phyloP scores from a whole-genome alignment of 2,329 filamentous ascomycete species.

The Huntiella abstrusa region DNA sequence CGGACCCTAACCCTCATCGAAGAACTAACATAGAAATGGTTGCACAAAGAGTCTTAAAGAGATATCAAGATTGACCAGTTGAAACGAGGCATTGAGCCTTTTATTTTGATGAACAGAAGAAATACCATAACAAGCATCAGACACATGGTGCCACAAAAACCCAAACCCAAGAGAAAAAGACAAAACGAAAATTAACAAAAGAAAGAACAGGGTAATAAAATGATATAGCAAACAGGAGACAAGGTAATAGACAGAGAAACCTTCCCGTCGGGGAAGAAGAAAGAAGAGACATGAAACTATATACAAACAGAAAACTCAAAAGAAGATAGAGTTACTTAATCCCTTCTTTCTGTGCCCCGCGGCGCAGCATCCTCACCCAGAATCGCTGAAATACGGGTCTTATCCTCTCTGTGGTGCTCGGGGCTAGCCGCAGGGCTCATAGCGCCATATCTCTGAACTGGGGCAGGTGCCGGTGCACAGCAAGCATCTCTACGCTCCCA shows the following conservation, averaged over 20 bases:
- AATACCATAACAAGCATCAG: too few relatives aligned
- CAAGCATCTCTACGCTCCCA: slow-evolving; percentile 29
- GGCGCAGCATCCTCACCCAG: slow-evolving; percentile 41
- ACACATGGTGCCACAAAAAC: neutral
- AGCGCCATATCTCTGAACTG: slow-evolving; percentile 19
- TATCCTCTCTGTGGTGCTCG: slow-evolving; percentile 27
- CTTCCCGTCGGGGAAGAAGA: neutral
- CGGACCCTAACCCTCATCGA: too few relatives aligned
- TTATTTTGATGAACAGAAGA: too few relatives aligned
- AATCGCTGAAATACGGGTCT: slow-evolving; percentile 44
- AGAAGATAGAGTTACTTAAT: slow-evolving; percentile 17
- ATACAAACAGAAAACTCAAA: slow-evolving; percentile 5
- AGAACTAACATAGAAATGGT: too few relatives aligned
- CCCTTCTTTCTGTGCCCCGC: slow-evolving; percentile 17
- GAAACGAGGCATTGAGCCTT: too few relatives aligned
- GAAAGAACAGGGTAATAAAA: slow-evolving; percentile 1
- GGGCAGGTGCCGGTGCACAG: neutral
- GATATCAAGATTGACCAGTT: too few relatives aligned
- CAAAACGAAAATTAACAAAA: slow-evolving; percentile 1
- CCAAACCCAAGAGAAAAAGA: neutral
- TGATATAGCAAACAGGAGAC: slow-evolving; percentile 4
- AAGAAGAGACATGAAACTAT: slow-evolving; percentile 6
- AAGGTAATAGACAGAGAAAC: neutral
- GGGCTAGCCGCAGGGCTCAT: slow-evolving; percentile 36
- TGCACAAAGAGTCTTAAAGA: too few relatives aligned